Conservation (phyloP, 164 flowering plant species). For the Platanus orientalis region DNA sequence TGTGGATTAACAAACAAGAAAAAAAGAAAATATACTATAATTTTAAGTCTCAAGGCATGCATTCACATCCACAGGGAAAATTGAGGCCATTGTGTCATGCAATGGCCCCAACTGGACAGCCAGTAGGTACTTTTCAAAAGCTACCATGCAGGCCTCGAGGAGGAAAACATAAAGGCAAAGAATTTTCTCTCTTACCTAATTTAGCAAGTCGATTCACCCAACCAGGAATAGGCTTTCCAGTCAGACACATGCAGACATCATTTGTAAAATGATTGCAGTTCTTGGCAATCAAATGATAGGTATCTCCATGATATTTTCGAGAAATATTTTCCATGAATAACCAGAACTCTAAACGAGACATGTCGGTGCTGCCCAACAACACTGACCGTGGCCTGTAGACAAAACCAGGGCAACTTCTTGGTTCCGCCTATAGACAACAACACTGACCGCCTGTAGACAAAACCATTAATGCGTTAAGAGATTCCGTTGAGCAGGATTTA, state of each 20-base stretch:
- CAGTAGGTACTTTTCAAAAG: no score
- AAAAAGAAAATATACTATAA: background rate
- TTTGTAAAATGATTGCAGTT: conserved; percentile 96
- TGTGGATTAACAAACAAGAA: background rate
- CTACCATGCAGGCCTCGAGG: no score
- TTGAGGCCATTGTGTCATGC: no score
- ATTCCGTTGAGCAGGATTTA: no score
- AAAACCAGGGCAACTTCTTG: conserved; percentile 93
- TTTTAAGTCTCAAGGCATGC: no score
- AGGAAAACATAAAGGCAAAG: no score
- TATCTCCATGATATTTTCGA: conserved; percentile 75
- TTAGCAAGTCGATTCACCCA: conserved; percentile 95
- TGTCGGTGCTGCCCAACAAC: conserved; percentile 60
- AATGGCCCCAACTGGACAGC: no score
- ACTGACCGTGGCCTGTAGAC: conserved; percentile 78
- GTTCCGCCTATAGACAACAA: no score
- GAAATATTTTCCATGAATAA: conserved; percentile 72
- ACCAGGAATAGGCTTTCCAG: conserved; percentile 90
- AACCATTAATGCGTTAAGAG: no score
- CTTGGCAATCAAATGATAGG: conserved; percentile 89
- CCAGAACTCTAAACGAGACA: conserved; percentile 70
- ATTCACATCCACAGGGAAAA: no score
- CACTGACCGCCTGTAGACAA: no score
- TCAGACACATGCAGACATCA: conserved; percentile 63
- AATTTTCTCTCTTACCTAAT: conserved; percentile 48